These are phyloP conservation scores for Alloascoidea africana DNA, from an alignment of 805 yeast genomes.

Conservation along the genomic window DNA sequence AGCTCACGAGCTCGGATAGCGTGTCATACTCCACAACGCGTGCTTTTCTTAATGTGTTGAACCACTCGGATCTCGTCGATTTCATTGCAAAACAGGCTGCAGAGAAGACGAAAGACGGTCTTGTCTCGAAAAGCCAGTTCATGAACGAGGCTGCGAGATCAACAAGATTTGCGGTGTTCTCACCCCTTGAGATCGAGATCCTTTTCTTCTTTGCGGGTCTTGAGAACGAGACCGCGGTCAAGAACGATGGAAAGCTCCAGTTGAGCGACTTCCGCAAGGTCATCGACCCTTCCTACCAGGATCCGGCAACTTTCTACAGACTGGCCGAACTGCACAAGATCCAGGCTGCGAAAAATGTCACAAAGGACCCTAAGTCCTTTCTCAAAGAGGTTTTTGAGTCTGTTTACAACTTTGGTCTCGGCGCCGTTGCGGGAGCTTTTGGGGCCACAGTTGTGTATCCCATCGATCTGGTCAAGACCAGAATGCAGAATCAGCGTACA, in stretches of 20 bases:
- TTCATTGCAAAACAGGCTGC: constrained; percentile 19
- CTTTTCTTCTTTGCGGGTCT: constrained; percentile 24
- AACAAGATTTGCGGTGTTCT: constrained; percentile 22
- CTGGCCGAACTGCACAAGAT: constrained; percentile 15
- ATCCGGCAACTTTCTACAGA: constrained; percentile 14
- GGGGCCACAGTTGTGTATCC: constrained; percentile 98
- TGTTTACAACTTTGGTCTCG: constrained; percentile 72
- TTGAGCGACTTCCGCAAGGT: constrained; percentile 21
- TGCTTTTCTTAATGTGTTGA: constrained; percentile 25
- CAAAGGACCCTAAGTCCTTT: constrained; percentile 21
- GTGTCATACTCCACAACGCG: constrained; percentile 27
- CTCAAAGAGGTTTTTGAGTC: constrained; percentile 64
- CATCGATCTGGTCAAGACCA: constrained; percentile 86
- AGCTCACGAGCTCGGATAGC: constrained; percentile 16
- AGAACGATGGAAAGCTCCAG: no score
- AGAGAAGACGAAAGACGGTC: constrained; percentile 16
- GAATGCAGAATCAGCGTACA: constrained; percentile 92
- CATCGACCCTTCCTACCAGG: constrained; percentile 28
- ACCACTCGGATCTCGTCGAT: constrained; percentile 25
- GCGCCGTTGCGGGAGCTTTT: constrained; percentile 92
- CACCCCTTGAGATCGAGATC: constrained; percentile 27
- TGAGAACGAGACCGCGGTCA: constrained; percentile 13
- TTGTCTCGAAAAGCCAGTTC: constrained; percentile 21
- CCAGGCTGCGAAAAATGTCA: constrained; percentile 24
- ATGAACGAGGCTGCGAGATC: constrained; percentile 22